These are phyloP conservation scores for Phaffomyces antillensis DNA, from an alignment of 805 yeast species.

Conservation along the genomic window DNA sequence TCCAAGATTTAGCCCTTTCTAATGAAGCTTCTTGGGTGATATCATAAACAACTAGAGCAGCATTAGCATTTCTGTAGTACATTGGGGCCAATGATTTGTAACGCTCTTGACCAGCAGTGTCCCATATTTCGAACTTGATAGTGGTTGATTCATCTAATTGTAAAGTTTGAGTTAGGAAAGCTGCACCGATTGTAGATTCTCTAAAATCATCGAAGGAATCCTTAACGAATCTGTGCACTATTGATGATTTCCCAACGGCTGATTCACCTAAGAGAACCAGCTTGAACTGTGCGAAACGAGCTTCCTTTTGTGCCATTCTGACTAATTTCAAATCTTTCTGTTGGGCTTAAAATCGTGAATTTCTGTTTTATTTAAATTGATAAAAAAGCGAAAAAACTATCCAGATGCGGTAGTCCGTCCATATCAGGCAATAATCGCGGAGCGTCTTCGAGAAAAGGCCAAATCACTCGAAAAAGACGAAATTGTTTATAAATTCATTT, in stretches of 20 bases:
- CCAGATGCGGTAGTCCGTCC: background rate
- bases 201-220: conserved; percentile 69
- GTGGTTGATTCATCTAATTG: conserved; percentile 36
- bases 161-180: conserved; percentile 80
- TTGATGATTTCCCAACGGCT: conserved; percentile 80
- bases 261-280: conserved; percentile 57
- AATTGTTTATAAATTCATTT: background rate
- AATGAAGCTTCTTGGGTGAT: conserved; percentile 60
- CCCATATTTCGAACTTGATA: conserved; percentile 51
- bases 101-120: conserved; percentile 94
- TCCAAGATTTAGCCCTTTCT: conserved; percentile 68
- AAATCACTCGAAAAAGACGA: background rate
- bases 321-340: background rate
- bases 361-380: conserved; percentile 1
- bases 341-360: no score
- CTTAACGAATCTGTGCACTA: conserved; percentile 73
- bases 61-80: conserved; percentile 76
- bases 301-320: conserved; percentile 8
- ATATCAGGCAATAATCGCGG: background rate
- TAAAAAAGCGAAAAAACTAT: background rate
- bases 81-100: conserved; percentile 78
- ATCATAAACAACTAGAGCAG: conserved; percentile 74
- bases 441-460: background rate
- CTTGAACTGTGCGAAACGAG: conserved; percentile 47
- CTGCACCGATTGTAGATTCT: conserved; percentile 98